A percentile compares a stretch with the other conserved stretches of the same genome.
phyloP scores from a whole-genome alignment of 306 rosid genomes.

The Malus asiatica region DNA sequence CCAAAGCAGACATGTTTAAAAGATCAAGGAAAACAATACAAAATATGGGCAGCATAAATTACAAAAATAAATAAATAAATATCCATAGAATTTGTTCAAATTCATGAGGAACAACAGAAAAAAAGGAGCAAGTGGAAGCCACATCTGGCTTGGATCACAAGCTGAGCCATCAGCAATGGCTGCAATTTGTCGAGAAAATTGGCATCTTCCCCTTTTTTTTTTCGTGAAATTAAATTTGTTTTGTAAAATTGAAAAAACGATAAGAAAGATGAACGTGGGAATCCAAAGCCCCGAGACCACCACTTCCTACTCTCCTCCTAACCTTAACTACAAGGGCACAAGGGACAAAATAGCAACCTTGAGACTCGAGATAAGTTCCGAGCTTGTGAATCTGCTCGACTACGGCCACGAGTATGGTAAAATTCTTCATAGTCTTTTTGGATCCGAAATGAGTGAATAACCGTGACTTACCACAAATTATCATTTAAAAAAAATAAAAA shows the following conservation, averaged over 20 bases:
- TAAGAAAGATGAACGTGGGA: background rate
- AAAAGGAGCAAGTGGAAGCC: background rate
- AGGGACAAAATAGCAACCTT: background rate
- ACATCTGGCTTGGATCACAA: slow-evolving; percentile 3
- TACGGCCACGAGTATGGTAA: accelerated
- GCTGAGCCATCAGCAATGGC: slow-evolving; percentile 12
- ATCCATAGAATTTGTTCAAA: background rate
- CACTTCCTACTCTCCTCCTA: background rate
- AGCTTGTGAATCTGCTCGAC: too few relatives aligned
- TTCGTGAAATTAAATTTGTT: background rate
- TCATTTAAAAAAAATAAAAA: too few relatives aligned
- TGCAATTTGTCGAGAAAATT: background rate
- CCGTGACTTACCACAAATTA: too few relatives aligned
- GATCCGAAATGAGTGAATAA: accelerated
- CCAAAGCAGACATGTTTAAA: background rate
- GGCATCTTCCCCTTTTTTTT: background rate
- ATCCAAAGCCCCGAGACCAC: background rate
- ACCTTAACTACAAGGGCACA: background rate
- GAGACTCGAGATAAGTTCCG: background rate
- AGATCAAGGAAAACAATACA: background rate
- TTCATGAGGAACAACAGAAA: background rate
- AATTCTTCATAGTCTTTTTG: accelerated
- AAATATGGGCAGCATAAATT: background rate
- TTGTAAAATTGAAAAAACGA: background rate
- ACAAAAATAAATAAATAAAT: background rate